phyloP scores from a whole-genome alignment of 371 early-diverging fungal genomes.

The Zychaea mexicana region DNA sequence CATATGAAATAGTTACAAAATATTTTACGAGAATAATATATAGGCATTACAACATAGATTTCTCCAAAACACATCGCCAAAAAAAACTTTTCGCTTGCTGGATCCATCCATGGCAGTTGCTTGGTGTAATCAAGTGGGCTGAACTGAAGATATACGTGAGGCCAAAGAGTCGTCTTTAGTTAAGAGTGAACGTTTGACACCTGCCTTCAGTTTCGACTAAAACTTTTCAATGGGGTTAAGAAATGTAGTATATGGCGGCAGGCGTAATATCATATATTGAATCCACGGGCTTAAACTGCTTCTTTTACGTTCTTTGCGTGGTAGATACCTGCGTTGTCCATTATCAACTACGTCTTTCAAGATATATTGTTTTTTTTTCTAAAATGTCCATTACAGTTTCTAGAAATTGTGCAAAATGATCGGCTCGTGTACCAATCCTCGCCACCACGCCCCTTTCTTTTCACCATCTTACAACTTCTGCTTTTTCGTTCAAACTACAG shows the following conservation, averaged over 20 bases:
- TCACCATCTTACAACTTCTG: background rate
- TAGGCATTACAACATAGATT: background rate
- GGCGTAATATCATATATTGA: no score
- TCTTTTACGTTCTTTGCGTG: background rate
- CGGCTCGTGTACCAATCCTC: background rate
- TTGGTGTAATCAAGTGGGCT: background rate
- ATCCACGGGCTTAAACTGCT: background rate
- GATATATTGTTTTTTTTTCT: background rate
- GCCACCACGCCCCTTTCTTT: background rate
- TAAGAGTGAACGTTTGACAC: background rate
- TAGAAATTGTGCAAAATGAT: background rate
- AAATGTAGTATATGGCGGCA: background rate
- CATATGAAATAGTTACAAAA: no score
- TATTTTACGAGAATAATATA: no score
- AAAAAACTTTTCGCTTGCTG: background rate
- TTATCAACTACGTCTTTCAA: background rate
- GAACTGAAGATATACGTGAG: background rate
- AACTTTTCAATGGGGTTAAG: background rate
- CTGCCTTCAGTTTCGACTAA: background rate
- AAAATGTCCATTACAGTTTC: background rate
- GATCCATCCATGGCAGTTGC: background rate
- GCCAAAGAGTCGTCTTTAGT: background rate
- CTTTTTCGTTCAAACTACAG: background rate
- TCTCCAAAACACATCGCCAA: background rate
- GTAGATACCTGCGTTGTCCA: background rate